Percentiles rank a stretch among this genome's conserved stretches.
Evolutionary conservation across 2,329 filamentous ascomycete species (phyloP).

Genomic region (Aspergillus fumigatiaffinis): DNA sequence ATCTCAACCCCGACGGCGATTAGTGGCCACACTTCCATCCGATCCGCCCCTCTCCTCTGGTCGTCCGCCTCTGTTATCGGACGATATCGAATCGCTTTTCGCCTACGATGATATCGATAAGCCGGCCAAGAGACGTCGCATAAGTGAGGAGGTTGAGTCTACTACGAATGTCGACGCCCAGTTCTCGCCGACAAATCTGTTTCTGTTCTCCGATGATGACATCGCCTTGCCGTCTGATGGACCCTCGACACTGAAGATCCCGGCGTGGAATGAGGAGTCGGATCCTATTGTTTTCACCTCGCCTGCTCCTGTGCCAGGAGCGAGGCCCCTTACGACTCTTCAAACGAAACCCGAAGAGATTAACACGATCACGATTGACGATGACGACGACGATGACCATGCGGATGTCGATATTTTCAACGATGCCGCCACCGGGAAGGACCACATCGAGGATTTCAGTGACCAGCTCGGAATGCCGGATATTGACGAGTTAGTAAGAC

Average conservation of each 20-base stretch:
- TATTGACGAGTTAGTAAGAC: constrained; percentile 24
- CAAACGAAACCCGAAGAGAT: neutral
- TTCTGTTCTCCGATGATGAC: constrained; percentile 30
- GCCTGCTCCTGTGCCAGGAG: constrained; percentile 28
- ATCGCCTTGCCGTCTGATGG: constrained; percentile 13
- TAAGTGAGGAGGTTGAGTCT: constrained; percentile 20
- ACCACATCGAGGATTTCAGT: constrained; percentile 33
- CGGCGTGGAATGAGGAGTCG: constrained; percentile 22
- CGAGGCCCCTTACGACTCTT: neutral
- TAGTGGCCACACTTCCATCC: constrained; percentile 4
- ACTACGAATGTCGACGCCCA: neutral
- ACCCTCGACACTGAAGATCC: neutral
- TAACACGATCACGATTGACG: constrained; percentile 35
- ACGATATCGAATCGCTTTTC: constrained; percentile 27
- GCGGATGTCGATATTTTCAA: neutral
- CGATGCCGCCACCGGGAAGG: constrained; percentile 3
- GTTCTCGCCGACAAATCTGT: constrained; percentile 10
- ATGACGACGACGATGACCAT: constrained; percentile 28
- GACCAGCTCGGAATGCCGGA: constrained; percentile 25
- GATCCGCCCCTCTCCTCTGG: constrained; percentile 7
- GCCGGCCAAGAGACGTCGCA: constrained; percentile 28
- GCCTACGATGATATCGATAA: constrained; percentile 25
- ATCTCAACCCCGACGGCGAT: constrained; percentile 12
- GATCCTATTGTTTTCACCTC: constrained; percentile 45
- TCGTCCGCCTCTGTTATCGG: constrained; percentile 17